A percentile compares a stretch with the other conserved stretches of the same genome.
phyloP scores from a whole-genome alignment of 768 basidiomycete genomes.

The Chalciporus sphaerocephalus region DNA sequence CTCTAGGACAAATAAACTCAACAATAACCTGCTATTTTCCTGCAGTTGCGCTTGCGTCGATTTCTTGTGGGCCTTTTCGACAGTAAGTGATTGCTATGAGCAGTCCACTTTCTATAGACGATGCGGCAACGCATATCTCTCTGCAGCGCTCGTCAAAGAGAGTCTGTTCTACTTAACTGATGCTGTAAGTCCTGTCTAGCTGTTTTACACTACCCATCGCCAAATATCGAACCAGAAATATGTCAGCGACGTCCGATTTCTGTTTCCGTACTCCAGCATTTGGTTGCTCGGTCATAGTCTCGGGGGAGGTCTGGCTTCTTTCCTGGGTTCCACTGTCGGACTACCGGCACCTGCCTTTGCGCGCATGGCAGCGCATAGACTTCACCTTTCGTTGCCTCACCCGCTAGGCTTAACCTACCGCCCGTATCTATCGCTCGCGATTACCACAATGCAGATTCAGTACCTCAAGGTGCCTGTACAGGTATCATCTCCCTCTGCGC shows the following conservation, averaged over 20 bases:
- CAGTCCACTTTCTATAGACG: constrained; percentile 48
- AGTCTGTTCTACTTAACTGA: constrained; percentile 91
- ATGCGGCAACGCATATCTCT: constrained; percentile 80
- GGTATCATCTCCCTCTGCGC: constrained; percentile 51
- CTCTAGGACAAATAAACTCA: constrained; percentile 87
- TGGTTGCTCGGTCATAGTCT: constrained; percentile 63
- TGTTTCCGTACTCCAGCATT: constrained; percentile 56
- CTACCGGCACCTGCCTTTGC: constrained; percentile 63
- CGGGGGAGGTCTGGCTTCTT: constrained; percentile 59
- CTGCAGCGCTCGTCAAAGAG: constrained; percentile 79
- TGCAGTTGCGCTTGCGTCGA: constrained; percentile 94
- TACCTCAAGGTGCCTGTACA: constrained; percentile 56
- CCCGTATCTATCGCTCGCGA: constrained; percentile 41
- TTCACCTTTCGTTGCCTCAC: constrained; percentile 58
- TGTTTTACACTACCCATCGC: constrained; percentile 1
- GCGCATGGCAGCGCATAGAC: constrained; percentile 52
- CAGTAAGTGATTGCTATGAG: constrained; percentile 83
- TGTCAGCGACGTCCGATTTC: constrained; percentile 50
- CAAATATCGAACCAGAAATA: constrained; percentile 38
- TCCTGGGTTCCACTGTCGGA: constrained; percentile 63
- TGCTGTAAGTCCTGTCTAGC: constrained; percentile 49
- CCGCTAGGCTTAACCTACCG: constrained; percentile 9
- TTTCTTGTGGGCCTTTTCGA: constrained; percentile 77
- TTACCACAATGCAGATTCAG: constrained; percentile 70
- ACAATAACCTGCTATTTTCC: constrained; percentile 84